Conservation (phyloP, 106 monocot genomes). For the Posidonia australis region DNA sequence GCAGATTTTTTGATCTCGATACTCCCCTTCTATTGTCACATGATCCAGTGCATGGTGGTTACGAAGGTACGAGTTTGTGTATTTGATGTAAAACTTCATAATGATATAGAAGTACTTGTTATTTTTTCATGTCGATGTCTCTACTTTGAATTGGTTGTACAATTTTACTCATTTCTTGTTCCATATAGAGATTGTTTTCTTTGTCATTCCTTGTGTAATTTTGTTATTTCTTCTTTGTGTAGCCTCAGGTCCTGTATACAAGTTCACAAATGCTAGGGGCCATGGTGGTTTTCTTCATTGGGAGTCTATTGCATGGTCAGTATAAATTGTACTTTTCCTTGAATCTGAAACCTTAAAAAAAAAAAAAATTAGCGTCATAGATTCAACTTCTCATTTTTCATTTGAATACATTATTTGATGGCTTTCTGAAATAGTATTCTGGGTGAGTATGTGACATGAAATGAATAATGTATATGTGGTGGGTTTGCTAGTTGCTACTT, state of each 20-base stretch:
- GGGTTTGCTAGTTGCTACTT: too few relatives aligned
- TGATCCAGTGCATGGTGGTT: constrained; percentile 84
- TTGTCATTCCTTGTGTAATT: neutral
- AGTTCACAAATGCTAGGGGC: constrained; percentile 68
- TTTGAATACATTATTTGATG: too few relatives aligned
- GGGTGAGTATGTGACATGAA: too few relatives aligned
- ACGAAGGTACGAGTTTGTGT: constrained; percentile 50
- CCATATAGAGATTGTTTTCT: neutral
- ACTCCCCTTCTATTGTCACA: constrained; percentile 73
- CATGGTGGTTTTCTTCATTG: constrained; percentile 89
- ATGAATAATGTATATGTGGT: too few relatives aligned
- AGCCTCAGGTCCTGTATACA: constrained; percentile 75
- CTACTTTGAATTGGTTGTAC: too few relatives aligned
- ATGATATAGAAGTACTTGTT: neutral
- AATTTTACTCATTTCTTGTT: neutral
- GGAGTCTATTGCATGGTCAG: constrained; percentile 44
- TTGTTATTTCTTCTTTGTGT: constrained; percentile 6
- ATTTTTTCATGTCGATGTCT: too few relatives aligned
- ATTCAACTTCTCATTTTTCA: too few relatives aligned
- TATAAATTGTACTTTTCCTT: neutral
- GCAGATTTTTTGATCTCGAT: constrained; percentile 88
- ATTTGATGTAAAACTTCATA: neutral
- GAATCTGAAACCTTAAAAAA: too few relatives aligned
- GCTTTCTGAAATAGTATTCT: too few relatives aligned
- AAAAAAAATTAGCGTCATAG: too few relatives aligned